Evolutionary conservation across 2,329 filamentous ascomycete species (phyloP), one percentile per base, ranked within the genome.

Genomic region (Hypoxylon sp.): DNA sequence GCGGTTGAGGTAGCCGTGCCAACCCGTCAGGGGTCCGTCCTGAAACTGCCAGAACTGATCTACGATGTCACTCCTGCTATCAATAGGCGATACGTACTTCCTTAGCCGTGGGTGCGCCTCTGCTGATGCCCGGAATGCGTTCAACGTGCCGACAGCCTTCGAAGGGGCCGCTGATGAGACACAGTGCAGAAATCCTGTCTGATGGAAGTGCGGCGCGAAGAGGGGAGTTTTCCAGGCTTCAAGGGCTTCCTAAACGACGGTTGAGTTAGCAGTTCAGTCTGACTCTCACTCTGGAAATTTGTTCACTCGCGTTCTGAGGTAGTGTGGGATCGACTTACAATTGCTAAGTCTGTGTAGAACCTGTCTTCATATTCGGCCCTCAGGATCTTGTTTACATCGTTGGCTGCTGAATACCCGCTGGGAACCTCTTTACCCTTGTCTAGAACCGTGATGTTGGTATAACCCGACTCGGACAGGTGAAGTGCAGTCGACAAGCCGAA

Each of bases 311-410:
- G 1, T 17, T 14, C 34, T 2, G 28, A 30, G 6, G 28, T 30
- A 9, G 28, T 3, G 1, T 11, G n/a, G 43, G 6, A 6, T 49
- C 1, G 13, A 58, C 61, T 52, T 32, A 63, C 61, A n/a, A 63
- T 36, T 1, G 32, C 48, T 14, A 58, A 41, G 41, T 53, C 30
- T 2, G 61, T 63, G 13, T 63, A 63, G n/a, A 63, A 63, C 2
- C 25, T 30, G 38, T 63, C 61, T 23, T 48, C 53, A 17, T 63
- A 63, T 19, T 63, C 61, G 28, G 61, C 61, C 3, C 61, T 46
- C 23, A 63, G 46, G 53, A 63, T 30, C 49, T 63, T 63, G 21
- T 63, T 63, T 19, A 63, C 36, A 38, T 63, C 61, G 46, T 63
- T 63, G 11, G 46, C 61, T 10, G 61, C 61, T 10, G 61, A 63